Conservation (phyloP, 495 filamentous ascomycete genomes). For the Penicillium odoratum region DNA sequence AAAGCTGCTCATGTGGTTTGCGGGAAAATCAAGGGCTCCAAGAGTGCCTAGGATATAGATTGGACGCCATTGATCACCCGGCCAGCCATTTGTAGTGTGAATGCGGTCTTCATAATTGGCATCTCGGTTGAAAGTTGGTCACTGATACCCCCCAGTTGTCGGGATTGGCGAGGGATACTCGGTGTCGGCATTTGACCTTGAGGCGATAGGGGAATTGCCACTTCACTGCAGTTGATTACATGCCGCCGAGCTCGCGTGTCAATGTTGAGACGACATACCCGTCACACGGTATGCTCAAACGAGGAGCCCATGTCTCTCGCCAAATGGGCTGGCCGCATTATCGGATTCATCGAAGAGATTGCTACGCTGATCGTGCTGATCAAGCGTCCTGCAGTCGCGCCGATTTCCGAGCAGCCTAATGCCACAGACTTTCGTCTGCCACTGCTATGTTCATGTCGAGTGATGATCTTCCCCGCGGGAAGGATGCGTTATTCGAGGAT, state of each 20-base stretch:
- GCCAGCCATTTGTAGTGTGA: background rate
- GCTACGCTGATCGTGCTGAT: background rate
- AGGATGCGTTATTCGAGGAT: too few species aligned
- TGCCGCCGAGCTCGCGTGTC: background rate
- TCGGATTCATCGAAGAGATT: background rate
- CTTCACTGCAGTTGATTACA: background rate
- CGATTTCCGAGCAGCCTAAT: conserved; percentile 1
- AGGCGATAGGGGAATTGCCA: background rate
- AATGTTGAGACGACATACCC: background rate
- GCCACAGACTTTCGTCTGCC: background rate
- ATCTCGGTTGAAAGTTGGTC: background rate
- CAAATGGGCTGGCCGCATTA: conserved; percentile 2
- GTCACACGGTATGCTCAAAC: background rate
- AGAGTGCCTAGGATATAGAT: background rate
- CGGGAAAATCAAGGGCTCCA: background rate
- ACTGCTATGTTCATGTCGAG: background rate
- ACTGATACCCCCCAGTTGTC: background rate
- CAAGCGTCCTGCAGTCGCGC: conserved; percentile 5
- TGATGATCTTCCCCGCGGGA: too few species aligned
- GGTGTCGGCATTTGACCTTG: background rate
- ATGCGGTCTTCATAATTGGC: background rate
- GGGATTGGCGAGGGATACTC: background rate
- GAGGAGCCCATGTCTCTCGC: background rate
- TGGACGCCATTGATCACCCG: background rate
- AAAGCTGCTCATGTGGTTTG: background rate